Percentiles rank a stretch among this genome's conserved stretches.
Conservation (phyloP, 441 rosid species). For the Capsella rubella region DNA sequence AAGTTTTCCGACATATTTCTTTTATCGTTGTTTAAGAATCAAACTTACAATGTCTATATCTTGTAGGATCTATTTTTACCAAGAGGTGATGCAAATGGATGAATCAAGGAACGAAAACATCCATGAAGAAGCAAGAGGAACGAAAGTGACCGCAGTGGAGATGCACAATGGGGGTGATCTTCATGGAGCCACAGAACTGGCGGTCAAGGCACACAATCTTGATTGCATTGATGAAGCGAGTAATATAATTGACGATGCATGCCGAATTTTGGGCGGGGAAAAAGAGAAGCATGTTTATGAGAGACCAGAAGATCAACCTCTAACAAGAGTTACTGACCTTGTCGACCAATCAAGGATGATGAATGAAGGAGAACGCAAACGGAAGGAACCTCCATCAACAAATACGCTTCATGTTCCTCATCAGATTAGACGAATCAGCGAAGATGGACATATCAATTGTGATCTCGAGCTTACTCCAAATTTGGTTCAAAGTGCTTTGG, state of each 20-base stretch:
- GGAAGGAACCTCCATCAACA: neutral
- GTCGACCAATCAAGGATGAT: neutral
- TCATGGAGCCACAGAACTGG: neutral
- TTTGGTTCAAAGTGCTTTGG: neutral
- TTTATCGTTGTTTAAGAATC: too few relatives aligned
- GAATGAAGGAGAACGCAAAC: neutral
- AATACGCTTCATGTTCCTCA: neutral
- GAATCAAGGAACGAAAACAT: neutral
- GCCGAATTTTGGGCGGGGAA: too few relatives aligned
- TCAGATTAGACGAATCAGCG: neutral
- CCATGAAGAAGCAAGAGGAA: neutral
- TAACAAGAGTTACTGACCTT: neutral
- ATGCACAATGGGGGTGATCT: neutral
- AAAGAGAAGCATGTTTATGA: neutral
- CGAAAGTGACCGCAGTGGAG: neutral
- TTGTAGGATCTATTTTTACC: neutral
- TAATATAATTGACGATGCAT: neutral
- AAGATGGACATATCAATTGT: neutral
- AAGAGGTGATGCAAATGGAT: neutral
- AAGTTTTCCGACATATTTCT: too few relatives aligned
- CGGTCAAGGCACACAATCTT: neutral
- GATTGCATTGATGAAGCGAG: neutral
- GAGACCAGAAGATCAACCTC: neutral
- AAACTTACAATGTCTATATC: neutral
- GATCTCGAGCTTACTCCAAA: neutral